These are phyloP conservation scores for Allium sativum DNA, from an alignment of 106 monocot genomes.

Conservation along the genomic window DNA sequence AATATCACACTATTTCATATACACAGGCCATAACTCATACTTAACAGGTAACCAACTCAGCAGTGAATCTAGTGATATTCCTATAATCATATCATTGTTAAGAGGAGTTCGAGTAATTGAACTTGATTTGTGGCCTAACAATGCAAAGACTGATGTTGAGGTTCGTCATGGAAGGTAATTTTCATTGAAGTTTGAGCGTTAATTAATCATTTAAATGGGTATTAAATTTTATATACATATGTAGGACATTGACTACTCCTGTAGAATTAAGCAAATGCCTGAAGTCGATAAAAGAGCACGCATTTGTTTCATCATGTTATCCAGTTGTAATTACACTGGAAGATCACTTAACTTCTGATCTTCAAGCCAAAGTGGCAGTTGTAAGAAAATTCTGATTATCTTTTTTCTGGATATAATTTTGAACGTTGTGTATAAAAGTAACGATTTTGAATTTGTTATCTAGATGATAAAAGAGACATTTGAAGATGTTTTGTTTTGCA, in stretches of 20 bases:
- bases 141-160: slow-evolving; percentile 28
- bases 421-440: no score
- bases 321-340: slow-evolving; percentile 83
- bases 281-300: slow-evolving; percentile 61
- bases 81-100: slow-evolving; percentile 44
- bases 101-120: slow-evolving; percentile 72
- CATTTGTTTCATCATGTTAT: slow-evolving; percentile 60
- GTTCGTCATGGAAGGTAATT: slow-evolving; percentile 52
- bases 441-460: background rate
- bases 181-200: background rate
- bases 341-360: slow-evolving; percentile 71
- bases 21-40: slow-evolving; percentile 60
- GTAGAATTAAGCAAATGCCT: slow-evolving; percentile 66
- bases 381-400: slow-evolving; percentile 5
- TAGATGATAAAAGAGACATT: slow-evolving; percentile 51
- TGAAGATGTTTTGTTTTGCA: slow-evolving; percentile 23
- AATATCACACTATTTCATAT: slow-evolving; percentile 60
- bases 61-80: slow-evolving; percentile 50
- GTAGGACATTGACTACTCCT: slow-evolving; percentile 69
- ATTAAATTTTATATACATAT: no score
- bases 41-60: slow-evolving; percentile 48
- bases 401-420: background rate
- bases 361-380: slow-evolving; percentile 76
- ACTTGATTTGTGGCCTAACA: slow-evolving; percentile 58
- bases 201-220: no score